Evolutionary conservation across 2,329 filamentous ascomycete genomes (phyloP).

Genomic region (Cordyceps cateniannulata): DNA sequence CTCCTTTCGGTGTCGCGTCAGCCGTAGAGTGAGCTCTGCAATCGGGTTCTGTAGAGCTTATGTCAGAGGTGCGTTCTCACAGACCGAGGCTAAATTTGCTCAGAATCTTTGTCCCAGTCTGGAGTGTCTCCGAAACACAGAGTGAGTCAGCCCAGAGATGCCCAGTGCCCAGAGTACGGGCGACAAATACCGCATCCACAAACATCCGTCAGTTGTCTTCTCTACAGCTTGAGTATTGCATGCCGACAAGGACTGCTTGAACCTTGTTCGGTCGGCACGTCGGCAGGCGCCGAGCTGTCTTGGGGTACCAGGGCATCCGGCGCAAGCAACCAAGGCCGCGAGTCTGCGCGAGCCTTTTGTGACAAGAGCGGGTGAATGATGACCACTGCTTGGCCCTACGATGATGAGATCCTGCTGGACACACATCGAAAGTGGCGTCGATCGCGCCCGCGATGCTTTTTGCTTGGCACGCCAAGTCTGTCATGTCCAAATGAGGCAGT

Average conservation of each 20-base stretch:
- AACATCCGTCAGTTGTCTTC: no score
- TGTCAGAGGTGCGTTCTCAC: conserved; percentile 6
- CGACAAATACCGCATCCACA: conserved; percentile 7
- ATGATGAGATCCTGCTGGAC: not conserved
- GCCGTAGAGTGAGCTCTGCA: not conserved
- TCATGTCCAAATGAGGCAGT: not conserved
- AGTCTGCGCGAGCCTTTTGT: not conserved
- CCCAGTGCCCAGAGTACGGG: not conserved
- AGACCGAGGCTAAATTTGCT: not conserved
- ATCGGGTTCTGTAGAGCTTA: not conserved
- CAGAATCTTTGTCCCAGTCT: not conserved
- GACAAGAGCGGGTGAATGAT: not conserved
- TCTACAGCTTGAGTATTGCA: not conserved
- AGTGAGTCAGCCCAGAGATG: conserved; percentile 12
- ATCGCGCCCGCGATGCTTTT: not conserved
- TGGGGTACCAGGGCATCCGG: not conserved
- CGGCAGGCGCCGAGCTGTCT: not conserved
- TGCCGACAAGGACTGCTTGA: not conserved
- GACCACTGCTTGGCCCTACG: not conserved
- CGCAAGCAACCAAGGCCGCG: not conserved
- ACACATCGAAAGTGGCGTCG: not conserved
- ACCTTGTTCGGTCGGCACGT: not conserved
- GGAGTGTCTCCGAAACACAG: conserved; percentile 1
- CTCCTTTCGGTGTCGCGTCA: not conserved
- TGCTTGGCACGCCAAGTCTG: not conserved